These are phyloP conservation scores for Halteria grandinella DNA, from an alignment of 73 alveolate species.

Conservation along the genomic window DNA sequence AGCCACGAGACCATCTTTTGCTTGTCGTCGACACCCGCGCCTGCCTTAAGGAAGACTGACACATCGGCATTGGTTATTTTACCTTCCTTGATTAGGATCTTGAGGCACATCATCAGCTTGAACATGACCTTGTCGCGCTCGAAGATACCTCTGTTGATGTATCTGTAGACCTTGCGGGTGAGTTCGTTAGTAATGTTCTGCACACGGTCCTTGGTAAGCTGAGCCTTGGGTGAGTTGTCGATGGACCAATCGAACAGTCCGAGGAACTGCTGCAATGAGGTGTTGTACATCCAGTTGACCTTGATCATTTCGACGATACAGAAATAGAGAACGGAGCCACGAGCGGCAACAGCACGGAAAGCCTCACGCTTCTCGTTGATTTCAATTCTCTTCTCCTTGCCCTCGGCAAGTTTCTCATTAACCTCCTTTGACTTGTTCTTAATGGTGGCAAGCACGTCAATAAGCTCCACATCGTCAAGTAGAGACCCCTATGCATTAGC, in stretches of 20 bases:
- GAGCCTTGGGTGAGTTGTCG: slow-evolving; percentile 90
- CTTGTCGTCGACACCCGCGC: slow-evolving; percentile 96
- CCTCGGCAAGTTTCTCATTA: slow-evolving; percentile 95
- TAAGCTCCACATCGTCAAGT: slow-evolving; percentile 98
- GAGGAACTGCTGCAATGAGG: slow-evolving; percentile 98
- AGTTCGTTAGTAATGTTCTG: slow-evolving; percentile 85
- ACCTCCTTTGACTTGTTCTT: slow-evolving; percentile 99
- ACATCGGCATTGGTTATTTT: slow-evolving; percentile 93
- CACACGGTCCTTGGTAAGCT: slow-evolving; percentile 92
- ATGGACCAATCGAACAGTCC: slow-evolving; percentile 97
- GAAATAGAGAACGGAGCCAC: slow-evolving; percentile 98
- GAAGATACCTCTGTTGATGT: slow-evolving; percentile 99
- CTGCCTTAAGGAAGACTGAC: slow-evolving; percentile 96
- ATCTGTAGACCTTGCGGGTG: slow-evolving; percentile 95
- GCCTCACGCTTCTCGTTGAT: slow-evolving; percentile 99
- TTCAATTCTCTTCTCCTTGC: slow-evolving; percentile 96
- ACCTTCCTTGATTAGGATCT: slow-evolving; percentile 96
- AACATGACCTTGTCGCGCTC: slow-evolving; percentile 99
- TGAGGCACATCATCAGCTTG: slow-evolving; percentile 97
- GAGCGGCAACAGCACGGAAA: slow-evolving; percentile 99
- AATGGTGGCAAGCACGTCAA: slow-evolving; percentile 97
- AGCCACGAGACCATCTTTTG: slow-evolving; percentile 95
- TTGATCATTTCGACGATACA: slow-evolving; percentile 96
- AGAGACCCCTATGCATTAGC: slow-evolving; percentile 98
- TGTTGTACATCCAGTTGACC: slow-evolving; percentile 99